A percentile compares a stretch with the other conserved stretches of the same genome.
Conservation (phyloP, 139 green algal species). For the Desmodesmus armatus region DNA sequence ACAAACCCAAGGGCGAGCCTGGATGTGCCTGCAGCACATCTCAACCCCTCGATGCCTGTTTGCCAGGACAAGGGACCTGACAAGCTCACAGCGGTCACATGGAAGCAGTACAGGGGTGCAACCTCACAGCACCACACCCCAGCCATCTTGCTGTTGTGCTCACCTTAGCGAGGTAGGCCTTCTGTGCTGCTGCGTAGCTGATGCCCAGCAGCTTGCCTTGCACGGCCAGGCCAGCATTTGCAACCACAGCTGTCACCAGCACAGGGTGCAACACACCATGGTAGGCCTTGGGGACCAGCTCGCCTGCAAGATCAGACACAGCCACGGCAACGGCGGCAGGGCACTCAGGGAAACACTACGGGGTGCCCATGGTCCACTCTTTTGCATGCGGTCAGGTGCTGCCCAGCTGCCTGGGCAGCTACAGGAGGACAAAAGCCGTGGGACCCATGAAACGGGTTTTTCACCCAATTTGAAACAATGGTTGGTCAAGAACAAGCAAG, state of each 20-base stretch:
- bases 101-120: neutral
- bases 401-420: too few relatives aligned
- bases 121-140: neutral
- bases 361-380: too few relatives aligned
- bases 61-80: neutral
- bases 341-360: too few relatives aligned
- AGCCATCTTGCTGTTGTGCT: neutral
- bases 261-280: constrained; percentile 77
- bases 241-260: constrained; percentile 65
- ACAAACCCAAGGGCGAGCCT: too few relatives aligned
- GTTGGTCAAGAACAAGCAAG: neutral
- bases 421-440: neutral
- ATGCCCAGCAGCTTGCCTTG: constrained; percentile 61
- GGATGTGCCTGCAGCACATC: too few relatives aligned
- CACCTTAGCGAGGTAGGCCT: constrained; percentile 72
- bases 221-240: constrained; percentile 64
- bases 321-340: neutral
- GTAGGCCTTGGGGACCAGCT: constrained; percentile 58
- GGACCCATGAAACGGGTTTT: neutral
- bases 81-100: neutral
- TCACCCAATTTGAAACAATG: neutral
- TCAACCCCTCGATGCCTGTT: too few relatives aligned
- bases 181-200: constrained; percentile 59
- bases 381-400: too few relatives aligned
- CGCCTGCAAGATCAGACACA: constrained; percentile 1